Evolutionary conservation across 208 protist genomes (phyloP).

Genomic region (Leishmania guyanensis): DNA sequence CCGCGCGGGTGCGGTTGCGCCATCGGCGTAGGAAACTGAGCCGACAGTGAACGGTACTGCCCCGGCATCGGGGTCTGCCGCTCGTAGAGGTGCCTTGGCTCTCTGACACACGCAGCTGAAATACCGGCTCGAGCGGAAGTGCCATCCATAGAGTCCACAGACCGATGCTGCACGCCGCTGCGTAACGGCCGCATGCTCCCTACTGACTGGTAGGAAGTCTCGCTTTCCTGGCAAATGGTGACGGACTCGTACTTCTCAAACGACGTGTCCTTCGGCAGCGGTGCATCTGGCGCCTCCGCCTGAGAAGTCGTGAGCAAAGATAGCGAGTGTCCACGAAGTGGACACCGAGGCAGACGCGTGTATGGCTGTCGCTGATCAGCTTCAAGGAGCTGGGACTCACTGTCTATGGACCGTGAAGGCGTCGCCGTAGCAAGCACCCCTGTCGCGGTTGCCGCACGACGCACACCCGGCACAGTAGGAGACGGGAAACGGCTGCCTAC

Average conservation of each 20-base stretch:
- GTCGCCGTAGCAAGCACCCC: neutral
- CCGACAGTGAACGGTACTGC: too few species aligned
- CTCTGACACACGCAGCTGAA: neutral
- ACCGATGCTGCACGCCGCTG: conserved; percentile 5
- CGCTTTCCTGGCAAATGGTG: conserved; percentile 10
- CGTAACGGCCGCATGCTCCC: conserved; percentile 13
- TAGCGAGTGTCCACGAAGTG: neutral
- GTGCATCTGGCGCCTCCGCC: neutral
- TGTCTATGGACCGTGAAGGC: neutral
- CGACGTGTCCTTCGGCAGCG: conserved; percentile 5
- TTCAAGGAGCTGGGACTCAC: too few species aligned
- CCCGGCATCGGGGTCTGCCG: neutral
- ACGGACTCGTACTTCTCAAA: neutral
- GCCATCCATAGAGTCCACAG: neutral
- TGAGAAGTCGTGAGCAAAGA: neutral
- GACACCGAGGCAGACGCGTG: neutral
- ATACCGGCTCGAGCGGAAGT: neutral
- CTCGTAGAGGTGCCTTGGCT: conserved; percentile 13
- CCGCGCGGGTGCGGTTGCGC: conserved; percentile 1
- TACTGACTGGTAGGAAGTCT: conserved; percentile 15
- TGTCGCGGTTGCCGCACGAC: neutral
- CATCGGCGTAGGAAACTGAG: neutral
- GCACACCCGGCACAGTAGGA: neutral
- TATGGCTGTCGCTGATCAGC: neutral
- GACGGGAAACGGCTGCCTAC: neutral